phyloP scores from a whole-genome alignment of 2,329 filamentous ascomycete genomes.

The Aspergillus ruber region DNA sequence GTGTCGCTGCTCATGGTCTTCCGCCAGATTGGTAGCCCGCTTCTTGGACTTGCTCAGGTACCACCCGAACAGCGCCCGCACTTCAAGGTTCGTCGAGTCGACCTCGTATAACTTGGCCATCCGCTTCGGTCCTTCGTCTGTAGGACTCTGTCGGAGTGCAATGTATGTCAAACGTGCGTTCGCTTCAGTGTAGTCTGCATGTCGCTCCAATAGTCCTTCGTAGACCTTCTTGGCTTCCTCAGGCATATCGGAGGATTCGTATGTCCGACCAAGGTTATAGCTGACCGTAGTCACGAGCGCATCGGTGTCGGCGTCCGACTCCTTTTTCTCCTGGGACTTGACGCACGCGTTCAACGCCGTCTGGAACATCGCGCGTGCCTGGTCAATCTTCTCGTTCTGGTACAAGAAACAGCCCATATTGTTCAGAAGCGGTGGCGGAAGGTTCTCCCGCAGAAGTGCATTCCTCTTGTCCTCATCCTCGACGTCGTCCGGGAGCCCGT shows the following conservation, averaged over 20 bases:
- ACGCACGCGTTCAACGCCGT: conserved; percentile 84
- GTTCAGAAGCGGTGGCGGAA: conserved; percentile 88
- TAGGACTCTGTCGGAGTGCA: conserved; percentile 69
- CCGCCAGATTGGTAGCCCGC: conserved; percentile 68
- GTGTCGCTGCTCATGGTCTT: conserved; percentile 87
- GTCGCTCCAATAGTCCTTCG: conserved; percentile 73
- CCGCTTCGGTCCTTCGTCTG: conserved; percentile 78
- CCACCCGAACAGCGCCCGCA: conserved; percentile 90
- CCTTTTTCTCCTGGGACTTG: conserved; percentile 59
- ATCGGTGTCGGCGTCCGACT: conserved; percentile 74
- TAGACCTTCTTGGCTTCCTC: conserved; percentile 86
- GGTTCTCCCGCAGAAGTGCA: conserved; percentile 62
- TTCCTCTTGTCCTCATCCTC: conserved; percentile 54
- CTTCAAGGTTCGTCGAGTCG: conserved; percentile 79
- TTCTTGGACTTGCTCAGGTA: conserved; percentile 88
- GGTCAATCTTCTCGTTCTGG: conserved; percentile 72
- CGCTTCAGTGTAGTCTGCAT: conserved; percentile 89
- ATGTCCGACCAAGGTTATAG: conserved; percentile 90
- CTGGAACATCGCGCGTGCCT: conserved; percentile 83
- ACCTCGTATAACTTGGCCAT: conserved; percentile 80
- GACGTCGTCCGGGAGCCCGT: conserved; percentile 56
- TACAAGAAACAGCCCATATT: conserved; percentile 97
- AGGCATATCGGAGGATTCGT: conserved; percentile 73
- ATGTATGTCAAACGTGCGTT: conserved; percentile 85
- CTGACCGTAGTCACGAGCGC: conserved; percentile 91